Evolutionary conservation across 805 yeast genomes (phyloP).

Genomic region (Starmerella cellae): DNA sequence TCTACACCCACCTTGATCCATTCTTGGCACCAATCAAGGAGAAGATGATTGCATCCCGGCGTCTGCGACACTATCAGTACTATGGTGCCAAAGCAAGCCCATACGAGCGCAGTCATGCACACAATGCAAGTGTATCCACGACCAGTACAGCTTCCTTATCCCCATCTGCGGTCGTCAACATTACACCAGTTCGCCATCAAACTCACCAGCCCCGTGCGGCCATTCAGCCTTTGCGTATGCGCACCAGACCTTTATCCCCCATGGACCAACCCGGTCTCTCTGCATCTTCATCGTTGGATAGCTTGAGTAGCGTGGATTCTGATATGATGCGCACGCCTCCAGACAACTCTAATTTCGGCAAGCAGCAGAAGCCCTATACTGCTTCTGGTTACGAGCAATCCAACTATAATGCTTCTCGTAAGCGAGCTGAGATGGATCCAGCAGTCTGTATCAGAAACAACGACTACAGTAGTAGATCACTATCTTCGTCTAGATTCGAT

Average conservation of each 20-base stretch:
- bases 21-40: constrained; percentile 63
- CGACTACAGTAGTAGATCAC: too few relatives aligned
- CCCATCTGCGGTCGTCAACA: background rate
- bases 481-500: too few relatives aligned
- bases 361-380: too few relatives aligned
- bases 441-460: too few relatives aligned
- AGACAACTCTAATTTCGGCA: constrained; percentile 1
- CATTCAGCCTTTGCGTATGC: constrained; percentile 12
- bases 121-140: background rate
- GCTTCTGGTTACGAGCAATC: too few relatives aligned
- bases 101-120: background rate
- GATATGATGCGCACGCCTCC: constrained; percentile 14
- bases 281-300: constrained; percentile 21
- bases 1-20: constrained; percentile 54
- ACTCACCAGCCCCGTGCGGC: background rate
- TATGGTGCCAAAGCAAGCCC: background rate
- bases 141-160: too few relatives aligned
- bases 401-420: too few relatives aligned
- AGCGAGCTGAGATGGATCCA: too few relatives aligned
- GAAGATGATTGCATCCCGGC: constrained; percentile 26
- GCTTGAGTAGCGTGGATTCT: constrained; percentile 19
- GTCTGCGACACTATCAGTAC: constrained; percentile 2
- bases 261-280: constrained; percentile 17
- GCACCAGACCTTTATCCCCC: constrained; percentile 7
- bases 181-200: background rate